These are phyloP conservation scores for Xanthoconium stramineum DNA, from an alignment of 768 basidiomycete genomes.

Conservation along the genomic window DNA sequence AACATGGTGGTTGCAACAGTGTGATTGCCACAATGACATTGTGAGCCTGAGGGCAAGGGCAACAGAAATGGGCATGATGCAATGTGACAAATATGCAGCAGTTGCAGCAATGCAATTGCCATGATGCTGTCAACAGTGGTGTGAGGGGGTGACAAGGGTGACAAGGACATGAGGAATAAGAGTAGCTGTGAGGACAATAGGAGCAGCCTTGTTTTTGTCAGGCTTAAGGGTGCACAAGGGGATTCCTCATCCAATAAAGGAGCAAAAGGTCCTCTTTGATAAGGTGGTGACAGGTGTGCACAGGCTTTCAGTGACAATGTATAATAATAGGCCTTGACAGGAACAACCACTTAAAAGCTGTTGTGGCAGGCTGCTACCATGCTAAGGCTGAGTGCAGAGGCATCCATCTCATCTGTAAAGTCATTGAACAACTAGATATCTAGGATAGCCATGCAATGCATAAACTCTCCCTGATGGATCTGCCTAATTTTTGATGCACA, in stretches of 20 bases:
- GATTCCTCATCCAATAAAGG: slow-evolving; percentile 46
- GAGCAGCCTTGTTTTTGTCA: neutral
- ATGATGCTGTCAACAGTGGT: too few relatives aligned
- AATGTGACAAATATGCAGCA: too few relatives aligned
- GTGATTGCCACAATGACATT: too few relatives aligned
- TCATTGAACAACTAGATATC: neutral
- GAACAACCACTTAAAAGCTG: slow-evolving; percentile 58
- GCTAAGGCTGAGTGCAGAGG: slow-evolving; percentile 87
- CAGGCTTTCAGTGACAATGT: slow-evolving; percentile 81
- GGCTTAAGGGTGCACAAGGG: slow-evolving; percentile 12
- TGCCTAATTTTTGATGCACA: too few relatives aligned
- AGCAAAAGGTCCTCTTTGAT: slow-evolving; percentile 63
- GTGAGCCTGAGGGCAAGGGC: too few relatives aligned
- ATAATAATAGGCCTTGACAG: slow-evolving; percentile 97
- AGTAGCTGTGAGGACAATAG: too few relatives aligned
- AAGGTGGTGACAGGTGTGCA: slow-evolving; percentile 48
- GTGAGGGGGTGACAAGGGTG: too few relatives aligned
- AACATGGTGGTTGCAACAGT: too few relatives aligned
- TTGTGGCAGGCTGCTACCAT: slow-evolving; percentile 99
- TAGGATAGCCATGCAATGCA: neutral
- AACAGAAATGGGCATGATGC: too few relatives aligned
- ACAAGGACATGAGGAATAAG: too few relatives aligned
- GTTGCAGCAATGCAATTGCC: too few relatives aligned
- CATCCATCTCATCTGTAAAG: slow-evolving; percentile 78
- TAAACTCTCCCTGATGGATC: slow-evolving; percentile 9